Conservation (phyloP, 2,329 filamentous ascomycete genomes). For the Fusarium luffae region DNA sequence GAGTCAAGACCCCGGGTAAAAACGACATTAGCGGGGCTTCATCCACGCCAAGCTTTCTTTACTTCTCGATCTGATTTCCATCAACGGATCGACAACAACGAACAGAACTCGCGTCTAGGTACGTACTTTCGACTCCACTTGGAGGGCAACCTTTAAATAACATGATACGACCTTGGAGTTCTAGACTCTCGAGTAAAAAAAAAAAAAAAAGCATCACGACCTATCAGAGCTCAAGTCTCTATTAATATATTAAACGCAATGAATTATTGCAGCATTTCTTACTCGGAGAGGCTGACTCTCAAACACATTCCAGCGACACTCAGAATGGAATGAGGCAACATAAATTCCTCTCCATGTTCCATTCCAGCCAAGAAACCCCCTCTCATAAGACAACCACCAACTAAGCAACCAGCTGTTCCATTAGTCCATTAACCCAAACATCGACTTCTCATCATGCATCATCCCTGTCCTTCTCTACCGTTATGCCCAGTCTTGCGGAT, state of each 20-base stretch:
- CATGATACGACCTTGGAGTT: slow-evolving; percentile 12
- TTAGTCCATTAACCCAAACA: not conserved
- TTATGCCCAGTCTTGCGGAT: slow-evolving; percentile 6
- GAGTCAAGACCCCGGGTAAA: slow-evolving; percentile 11
- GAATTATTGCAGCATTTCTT: not conserved
- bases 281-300: not conserved
- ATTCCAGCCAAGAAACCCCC: slow-evolving; percentile 20
- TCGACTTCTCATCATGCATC: not conserved
- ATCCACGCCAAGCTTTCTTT: slow-evolving; percentile 28
- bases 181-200: slow-evolving; percentile 8
- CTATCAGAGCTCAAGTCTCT: slow-evolving; percentile 6
- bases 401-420: slow-evolving; percentile 8
- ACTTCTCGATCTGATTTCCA: slow-evolving; percentile 36
- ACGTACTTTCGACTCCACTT: slow-evolving; percentile 10
- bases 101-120: not conserved
- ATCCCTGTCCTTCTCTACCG: slow-evolving; percentile 5
- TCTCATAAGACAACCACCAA: not conserved
- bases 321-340: slow-evolving; percentile 15
- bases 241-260: not conserved
- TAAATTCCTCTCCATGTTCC: slow-evolving; percentile 1
- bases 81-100: slow-evolving; percentile 28
- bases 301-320: slow-evolving; percentile 8
- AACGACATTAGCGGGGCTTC: slow-evolving; percentile 8
- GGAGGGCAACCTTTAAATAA: slow-evolving; percentile 11
- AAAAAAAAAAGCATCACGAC: not conserved